Base-by-base conservation (phyloP, 2,329 filamentous ascomycete genomes). In the Ceratocystis papillata region DNA sequence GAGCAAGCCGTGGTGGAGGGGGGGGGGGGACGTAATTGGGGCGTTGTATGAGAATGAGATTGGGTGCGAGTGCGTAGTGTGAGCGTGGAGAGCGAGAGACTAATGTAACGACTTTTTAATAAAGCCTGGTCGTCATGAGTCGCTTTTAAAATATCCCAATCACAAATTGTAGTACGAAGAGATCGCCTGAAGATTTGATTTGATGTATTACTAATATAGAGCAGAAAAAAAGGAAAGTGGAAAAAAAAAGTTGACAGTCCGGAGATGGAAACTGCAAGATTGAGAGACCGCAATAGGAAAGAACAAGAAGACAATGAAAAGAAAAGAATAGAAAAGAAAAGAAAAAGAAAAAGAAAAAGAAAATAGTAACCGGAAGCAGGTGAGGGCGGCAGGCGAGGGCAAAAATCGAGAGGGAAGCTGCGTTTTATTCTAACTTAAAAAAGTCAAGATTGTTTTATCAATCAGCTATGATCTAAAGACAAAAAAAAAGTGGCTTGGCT, bases 141-240 rank as follows among this genome's bases (percentile, higher is more conserved):
- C 22, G 53, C 53, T 17, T 15, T 30, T 20, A 4, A n/a, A 15
- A 57, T 17, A 57, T 25, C 53, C 28, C 30, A 57, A 57, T 57
- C 22, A 30, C 28, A 2, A n/a, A 8, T 17, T 57, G 53, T 30
- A n/a, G 7, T 57, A 20, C 28, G 22, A 22, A 30, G 53, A 30
- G 30, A 7, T 57, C 5, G 10, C 20, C 28, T 30, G 10, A 17
- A 57, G 25, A 17, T 5, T 30, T 17, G 53, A 17, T 57, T 57
- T 57, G 53, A 57, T 57, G 25, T 57, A 57, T 57, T 57, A 57
- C 53, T 57, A 57, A 57, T 57, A 15, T 57, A 57, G 48, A 20
- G 48, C 22, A 30, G 30, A 22, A 28, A 57, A 57, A 57, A 57
- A 28, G 28, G 25, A 57, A 57, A 33, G 22, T 33, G 28, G 2